Conservation (phyloP, 306 rosid species). For the Lagenaria siceraria region DNA sequence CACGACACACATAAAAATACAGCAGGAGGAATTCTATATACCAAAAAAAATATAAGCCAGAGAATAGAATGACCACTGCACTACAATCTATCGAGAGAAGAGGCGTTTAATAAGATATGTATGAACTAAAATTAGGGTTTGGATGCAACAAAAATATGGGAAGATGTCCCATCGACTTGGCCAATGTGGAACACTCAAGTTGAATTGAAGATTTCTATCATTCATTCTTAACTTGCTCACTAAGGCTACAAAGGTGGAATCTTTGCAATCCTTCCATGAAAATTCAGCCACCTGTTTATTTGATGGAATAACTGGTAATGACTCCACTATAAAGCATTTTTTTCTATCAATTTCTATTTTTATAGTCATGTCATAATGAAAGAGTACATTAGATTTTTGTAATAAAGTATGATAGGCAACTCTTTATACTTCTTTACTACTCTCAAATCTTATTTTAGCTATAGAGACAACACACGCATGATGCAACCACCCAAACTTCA, state of each 20-base stretch:
- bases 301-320: background rate
- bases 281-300: background rate
- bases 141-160: background rate
- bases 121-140: background rate
- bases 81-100: background rate
- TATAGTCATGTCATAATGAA: background rate
- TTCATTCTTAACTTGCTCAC: background rate
- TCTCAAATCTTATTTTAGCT: background rate
- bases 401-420: background rate
- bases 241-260: background rate
- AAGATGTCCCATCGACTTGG: background rate
- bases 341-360: background rate
- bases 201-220: background rate
- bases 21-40: background rate
- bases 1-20: background rate
- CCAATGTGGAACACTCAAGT: background rate
- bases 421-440: background rate
- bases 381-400: background rate
- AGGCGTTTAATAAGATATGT: background rate
- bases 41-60: background rate
- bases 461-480: background rate
- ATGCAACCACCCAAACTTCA: background rate
- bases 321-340: background rate
- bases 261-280: background rate
- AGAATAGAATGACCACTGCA: background rate